Percentiles rank a stretch among this genome's conserved stretches.
Conservation (phyloP, 176 grass and related monocot species). For the Oryza longistaminata region DNA sequence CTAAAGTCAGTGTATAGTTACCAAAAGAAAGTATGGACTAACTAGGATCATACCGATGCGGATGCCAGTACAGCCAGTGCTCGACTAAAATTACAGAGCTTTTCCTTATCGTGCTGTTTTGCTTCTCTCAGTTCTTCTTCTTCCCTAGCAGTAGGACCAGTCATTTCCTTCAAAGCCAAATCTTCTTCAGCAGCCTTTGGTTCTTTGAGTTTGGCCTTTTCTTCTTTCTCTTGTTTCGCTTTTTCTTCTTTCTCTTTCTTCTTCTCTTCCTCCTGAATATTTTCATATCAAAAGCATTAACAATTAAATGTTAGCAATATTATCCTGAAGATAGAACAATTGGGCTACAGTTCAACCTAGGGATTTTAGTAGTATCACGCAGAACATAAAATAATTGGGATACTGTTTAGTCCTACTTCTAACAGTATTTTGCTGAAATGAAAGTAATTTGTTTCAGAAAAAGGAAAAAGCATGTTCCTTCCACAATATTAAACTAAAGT, state of each 20-base stretch:
- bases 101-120: slow-evolving; percentile 68
- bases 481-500: slow-evolving; percentile 11
- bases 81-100: slow-evolving; percentile 77
- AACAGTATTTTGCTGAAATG: slow-evolving; percentile 6
- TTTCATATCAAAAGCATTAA: slow-evolving; percentile 38
- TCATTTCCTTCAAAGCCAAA: slow-evolving; percentile 98
- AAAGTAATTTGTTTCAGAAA: background rate
- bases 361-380: background rate
- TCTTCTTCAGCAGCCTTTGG: slow-evolving; percentile 58
- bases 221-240: slow-evolving; percentile 51
- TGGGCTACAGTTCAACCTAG: background rate
- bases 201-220: slow-evolving; percentile 54
- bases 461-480: background rate
- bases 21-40: slow-evolving; percentile 16
- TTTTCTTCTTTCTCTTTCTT: slow-evolving; percentile 83
- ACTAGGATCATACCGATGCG: slow-evolving; percentile 79
- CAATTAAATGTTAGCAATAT: slow-evolving; percentile 3
- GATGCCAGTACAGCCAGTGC: slow-evolving; percentile 85
- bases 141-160: slow-evolving; percentile 75
- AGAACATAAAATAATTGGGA: background rate
- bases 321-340: slow-evolving; percentile 25
- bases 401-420: background rate
- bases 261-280: slow-evolving; percentile 84
- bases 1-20: slow-evolving; percentile 32
- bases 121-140: slow-evolving; percentile 64